Evolutionary conservation across 2,329 filamentous ascomycete species (phyloP).

Genomic region (Trichoderma polysporum): DNA sequence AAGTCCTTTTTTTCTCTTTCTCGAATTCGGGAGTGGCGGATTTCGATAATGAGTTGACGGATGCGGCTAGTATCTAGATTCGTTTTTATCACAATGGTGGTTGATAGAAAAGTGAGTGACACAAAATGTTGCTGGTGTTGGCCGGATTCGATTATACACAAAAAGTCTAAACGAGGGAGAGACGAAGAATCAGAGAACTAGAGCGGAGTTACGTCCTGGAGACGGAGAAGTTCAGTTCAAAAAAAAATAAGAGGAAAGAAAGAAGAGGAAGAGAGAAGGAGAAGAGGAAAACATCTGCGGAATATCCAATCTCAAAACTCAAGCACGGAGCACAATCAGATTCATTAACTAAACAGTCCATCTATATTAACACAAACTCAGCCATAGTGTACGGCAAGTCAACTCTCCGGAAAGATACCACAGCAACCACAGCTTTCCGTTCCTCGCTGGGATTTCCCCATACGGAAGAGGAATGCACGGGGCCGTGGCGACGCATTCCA

Average conservation of each 20-base stretch:
- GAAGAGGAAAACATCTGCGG: background rate
- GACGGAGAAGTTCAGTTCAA: background rate
- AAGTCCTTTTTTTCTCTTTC: no score
- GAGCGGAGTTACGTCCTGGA: background rate
- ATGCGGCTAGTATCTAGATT: constrained; percentile 18
- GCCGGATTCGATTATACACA: constrained; percentile 15
- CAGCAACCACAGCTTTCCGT: constrained; percentile 18
- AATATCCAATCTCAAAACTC: background rate
- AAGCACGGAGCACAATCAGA: constrained; percentile 13
- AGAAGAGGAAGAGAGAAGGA: background rate
- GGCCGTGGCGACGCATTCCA: constrained; percentile 34
- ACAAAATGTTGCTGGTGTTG: background rate
- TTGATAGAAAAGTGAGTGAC: background rate
- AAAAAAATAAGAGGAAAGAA: background rate
- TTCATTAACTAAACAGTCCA: background rate
- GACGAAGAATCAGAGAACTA: background rate
- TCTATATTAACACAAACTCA: constrained; percentile 11
- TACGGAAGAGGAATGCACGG: constrained; percentile 30
- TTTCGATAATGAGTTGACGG: constrained; percentile 4
- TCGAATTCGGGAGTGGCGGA: constrained; percentile 13
- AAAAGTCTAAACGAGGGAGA: background rate
- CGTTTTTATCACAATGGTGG: constrained; percentile 13
- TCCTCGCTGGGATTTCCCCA: constrained; percentile 16
- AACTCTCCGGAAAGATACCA: constrained; percentile 15
- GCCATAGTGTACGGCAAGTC: background rate